Evolutionary conservation across 1,284 basidiomycete genomes (phyloP).

Genomic region (Moesziomyces globuligerus): DNA sequence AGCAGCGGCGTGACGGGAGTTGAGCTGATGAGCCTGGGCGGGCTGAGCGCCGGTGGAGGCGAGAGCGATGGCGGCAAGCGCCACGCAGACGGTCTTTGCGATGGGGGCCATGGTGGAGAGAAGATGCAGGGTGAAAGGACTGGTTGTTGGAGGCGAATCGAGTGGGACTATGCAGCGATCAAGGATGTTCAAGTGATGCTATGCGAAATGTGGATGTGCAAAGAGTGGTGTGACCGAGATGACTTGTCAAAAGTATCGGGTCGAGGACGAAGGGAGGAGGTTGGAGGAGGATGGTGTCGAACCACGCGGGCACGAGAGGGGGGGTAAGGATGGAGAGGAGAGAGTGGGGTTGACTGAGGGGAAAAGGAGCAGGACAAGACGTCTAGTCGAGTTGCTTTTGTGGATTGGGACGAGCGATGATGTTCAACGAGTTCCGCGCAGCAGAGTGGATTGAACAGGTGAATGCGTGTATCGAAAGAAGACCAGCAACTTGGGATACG

Average conservation of each 20-base stretch:
- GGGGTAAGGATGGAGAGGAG: not conserved
- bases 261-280: slow-evolving; percentile 10
- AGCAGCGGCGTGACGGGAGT: slow-evolving; percentile 41
- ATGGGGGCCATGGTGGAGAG: slow-evolving; percentile 45
- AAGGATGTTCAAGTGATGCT: slow-evolving; percentile 6
- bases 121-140: slow-evolving; percentile 1
- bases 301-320: slow-evolving; percentile 7
- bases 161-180: slow-evolving; percentile 3
- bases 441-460: slow-evolving; percentile 9
- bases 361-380: slow-evolving; percentile 3
- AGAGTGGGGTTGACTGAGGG: not conserved
- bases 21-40: slow-evolving; percentile 46
- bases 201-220: slow-evolving; percentile 1
- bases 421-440: slow-evolving; percentile 22
- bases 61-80: slow-evolving; percentile 45
- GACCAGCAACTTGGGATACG: slow-evolving; percentile 45
- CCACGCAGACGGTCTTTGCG: slow-evolving; percentile 48
- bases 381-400: slow-evolving; percentile 14
- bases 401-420: slow-evolving; percentile 2
- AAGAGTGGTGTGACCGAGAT: slow-evolving; percentile 12
- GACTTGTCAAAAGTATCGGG: slow-evolving; percentile 25
- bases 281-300: slow-evolving; percentile 14
- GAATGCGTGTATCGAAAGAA: slow-evolving; percentile 29
- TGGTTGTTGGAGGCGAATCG: not conserved
- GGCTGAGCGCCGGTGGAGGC: slow-evolving; percentile 35